These are phyloP conservation scores for Rubia occidens DNA, from an alignment of 305 asterid species.

Conservation along the genomic window DNA sequence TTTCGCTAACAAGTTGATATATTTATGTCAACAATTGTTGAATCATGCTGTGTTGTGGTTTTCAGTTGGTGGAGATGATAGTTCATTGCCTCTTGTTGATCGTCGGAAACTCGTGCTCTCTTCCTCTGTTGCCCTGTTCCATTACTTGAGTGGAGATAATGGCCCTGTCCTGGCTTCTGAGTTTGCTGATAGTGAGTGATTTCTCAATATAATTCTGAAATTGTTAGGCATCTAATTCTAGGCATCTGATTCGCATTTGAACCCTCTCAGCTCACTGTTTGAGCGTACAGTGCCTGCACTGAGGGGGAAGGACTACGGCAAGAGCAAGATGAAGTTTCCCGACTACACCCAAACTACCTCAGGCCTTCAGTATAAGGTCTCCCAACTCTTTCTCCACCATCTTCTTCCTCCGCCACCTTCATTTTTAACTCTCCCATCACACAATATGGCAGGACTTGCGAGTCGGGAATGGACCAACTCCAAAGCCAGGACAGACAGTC, in stretches of 20 bases:
- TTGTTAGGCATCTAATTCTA: too few relatives aligned
- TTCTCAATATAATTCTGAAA: conserved; percentile 12
- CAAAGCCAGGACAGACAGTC: conserved; percentile 70
- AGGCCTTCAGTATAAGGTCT: conserved; percentile 95
- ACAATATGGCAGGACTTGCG: conserved; percentile 64
- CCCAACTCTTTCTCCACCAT: conserved; percentile 17
- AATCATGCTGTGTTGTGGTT: background rate
- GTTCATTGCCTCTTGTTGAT: conserved; percentile 31
- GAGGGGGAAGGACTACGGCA: conserved; percentile 96
- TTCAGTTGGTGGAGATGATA: conserved; percentile 32
- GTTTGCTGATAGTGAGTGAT: conserved; percentile 88
- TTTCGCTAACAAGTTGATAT: too few relatives aligned
- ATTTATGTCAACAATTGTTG: background rate
- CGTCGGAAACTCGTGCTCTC: conserved; percentile 54
- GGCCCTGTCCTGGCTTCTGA: conserved; percentile 55
- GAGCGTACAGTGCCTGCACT: conserved; percentile 90
- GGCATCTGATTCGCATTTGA: conserved; percentile 27
- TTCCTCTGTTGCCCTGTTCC: conserved; percentile 45
- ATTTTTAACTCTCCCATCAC: conserved; percentile 21
- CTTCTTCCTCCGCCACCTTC: conserved; percentile 14
- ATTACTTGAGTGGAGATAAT: conserved; percentile 34
- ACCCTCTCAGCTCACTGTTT: conserved; percentile 56
- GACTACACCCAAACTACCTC: conserved; percentile 77
- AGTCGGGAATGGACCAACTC: conserved; percentile 73
- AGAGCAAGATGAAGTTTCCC: conserved; percentile 85